Conservation (phyloP, 257 asterid species). For the Ballota nigra region DNA sequence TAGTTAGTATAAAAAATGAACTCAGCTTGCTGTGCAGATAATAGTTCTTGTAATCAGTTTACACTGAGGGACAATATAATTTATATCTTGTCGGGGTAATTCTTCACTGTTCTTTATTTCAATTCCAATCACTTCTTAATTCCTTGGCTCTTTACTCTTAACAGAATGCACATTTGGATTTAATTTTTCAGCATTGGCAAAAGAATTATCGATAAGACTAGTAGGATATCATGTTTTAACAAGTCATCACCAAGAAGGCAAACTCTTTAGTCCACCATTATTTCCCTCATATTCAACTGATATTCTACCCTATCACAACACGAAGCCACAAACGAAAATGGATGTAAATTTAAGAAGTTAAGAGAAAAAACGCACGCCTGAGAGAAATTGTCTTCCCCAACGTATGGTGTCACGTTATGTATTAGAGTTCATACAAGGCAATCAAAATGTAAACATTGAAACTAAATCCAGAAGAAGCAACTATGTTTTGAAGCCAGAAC, state of each 20-base stretch:
- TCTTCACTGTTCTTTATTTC: neutral
- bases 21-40: neutral
- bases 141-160: neutral
- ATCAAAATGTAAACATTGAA: neutral
- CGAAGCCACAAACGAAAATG: neutral
- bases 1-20: neutral
- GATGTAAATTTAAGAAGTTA: conserved; percentile 5
- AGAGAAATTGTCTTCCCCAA: neutral
- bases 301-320: neutral
- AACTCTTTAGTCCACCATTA: neutral
- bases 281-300: conserved; percentile 3
- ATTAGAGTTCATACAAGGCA: neutral
- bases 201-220: neutral
- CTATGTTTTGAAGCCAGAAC: neutral
- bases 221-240: neutral
- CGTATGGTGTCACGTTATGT: neutral
- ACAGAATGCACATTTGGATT: neutral
- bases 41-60: neutral
- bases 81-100: neutral
- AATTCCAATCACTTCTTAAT: neutral
- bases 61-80: neutral
- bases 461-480: neutral
- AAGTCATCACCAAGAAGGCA: neutral
- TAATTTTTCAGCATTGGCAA: neutral
- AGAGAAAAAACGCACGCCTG: conserved; percentile 4